Conservation (phyloP, 129 eudicot genomes). For the Artemisia argyi region DNA sequence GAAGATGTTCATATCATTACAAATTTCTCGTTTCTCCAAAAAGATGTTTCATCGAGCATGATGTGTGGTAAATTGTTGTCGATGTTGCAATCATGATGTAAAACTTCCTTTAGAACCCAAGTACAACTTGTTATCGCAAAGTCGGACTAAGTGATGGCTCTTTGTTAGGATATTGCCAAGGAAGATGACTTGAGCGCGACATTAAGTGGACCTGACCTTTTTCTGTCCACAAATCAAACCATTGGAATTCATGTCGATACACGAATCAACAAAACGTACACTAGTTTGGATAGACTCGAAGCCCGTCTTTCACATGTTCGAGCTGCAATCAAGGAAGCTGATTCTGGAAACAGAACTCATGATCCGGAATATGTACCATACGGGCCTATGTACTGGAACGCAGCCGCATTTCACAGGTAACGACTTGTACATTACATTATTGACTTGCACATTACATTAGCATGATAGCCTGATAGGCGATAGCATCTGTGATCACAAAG, state of each 20-base stretch:
- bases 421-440: no score
- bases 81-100: neutral
- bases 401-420: conserved; percentile 63
- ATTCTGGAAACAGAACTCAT: conserved; percentile 25
- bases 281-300: conserved; percentile 46
- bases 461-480: neutral
- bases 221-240: conserved; percentile 29
- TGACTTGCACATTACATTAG: no score
- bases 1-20: no score
- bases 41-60: no score
- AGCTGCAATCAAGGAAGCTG: conserved; percentile 37
- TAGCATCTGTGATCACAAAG: neutral
- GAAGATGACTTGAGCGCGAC: conserved; percentile 38
- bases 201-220: conserved; percentile 18
- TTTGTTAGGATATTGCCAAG: conserved; percentile 37
- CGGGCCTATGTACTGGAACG: conserved; percentile 57
- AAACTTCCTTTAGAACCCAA: no score
- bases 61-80: neutral
- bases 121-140: neutral
- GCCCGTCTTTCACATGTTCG: conserved; percentile 35
- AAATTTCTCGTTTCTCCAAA: no score
- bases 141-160: neutral
- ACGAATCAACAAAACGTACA: conserved; percentile 26
- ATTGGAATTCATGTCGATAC: conserved; percentile 14
- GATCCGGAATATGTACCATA: conserved; percentile 53